Conservation (phyloP, 1,284 basidiomycete genomes). For the Fomitopsis schrenkii region DNA sequence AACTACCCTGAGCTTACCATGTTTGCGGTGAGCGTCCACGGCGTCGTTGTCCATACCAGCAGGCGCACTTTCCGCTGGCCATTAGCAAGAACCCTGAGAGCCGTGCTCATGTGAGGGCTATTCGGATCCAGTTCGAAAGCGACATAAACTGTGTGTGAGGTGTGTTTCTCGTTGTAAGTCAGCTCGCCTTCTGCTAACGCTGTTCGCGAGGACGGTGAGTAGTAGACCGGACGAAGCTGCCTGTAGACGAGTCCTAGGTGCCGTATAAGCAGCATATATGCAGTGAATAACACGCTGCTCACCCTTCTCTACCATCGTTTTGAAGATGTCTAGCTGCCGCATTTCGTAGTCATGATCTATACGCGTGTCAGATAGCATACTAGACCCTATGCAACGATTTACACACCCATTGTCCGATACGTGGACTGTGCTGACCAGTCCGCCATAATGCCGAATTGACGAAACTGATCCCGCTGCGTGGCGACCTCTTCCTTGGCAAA, state of each 20-base stretch:
- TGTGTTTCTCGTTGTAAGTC: constrained; percentile 85
- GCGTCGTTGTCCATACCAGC: constrained; percentile 98
- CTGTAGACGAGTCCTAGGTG: constrained; percentile 76
- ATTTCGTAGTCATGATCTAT: constrained; percentile 86
- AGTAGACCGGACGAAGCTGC: constrained; percentile 89
- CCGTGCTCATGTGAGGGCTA: constrained; percentile 17
- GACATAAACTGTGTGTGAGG: constrained; percentile 87
- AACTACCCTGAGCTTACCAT: constrained; percentile 57
- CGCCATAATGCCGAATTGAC: constrained; percentile 87
- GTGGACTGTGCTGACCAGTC: constrained; percentile 78
- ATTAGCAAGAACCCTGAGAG: constrained; percentile 19
- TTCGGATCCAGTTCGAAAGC: constrained; percentile 56
- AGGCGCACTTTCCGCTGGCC: constrained; percentile 41
- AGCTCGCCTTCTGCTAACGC: constrained; percentile 96
- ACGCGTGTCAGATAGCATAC: not conserved
- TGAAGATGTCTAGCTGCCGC: constrained; percentile 84
- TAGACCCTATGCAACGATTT: not conserved
- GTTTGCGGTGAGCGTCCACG: constrained; percentile 96
- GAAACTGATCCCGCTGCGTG: constrained; percentile 80
- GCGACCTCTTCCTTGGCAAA: constrained; percentile 79
- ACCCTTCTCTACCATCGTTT: constrained; percentile 87
- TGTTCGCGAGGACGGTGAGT: constrained; percentile 92
- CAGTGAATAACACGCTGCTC: not conserved
- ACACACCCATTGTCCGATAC: constrained; percentile 82
- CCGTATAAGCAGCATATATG: not conserved